Conservation (phyloP, 352 stramenopile genomes). For the Plasmopara viticola region DNA sequence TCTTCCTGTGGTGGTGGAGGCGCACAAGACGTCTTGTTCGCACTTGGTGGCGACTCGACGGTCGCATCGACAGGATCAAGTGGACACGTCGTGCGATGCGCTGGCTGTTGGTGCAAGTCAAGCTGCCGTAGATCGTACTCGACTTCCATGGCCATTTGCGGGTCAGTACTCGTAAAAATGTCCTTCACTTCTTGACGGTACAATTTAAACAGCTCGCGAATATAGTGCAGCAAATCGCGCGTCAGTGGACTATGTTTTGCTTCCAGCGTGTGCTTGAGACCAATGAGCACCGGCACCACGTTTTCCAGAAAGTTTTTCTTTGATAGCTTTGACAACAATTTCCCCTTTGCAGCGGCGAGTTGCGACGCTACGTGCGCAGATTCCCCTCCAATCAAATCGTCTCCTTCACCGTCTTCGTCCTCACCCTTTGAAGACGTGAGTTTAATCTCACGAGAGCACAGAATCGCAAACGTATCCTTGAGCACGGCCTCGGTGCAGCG, state of each 20-base stretch:
- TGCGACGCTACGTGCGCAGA: slow-evolving; percentile 49
- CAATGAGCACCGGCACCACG: slow-evolving; percentile 94
- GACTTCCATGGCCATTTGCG: slow-evolving; percentile 92
- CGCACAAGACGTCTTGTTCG: slow-evolving; percentile 3
- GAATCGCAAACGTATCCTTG: slow-evolving; percentile 83
- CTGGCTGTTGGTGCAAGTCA: slow-evolving; percentile 51
- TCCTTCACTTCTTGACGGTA: slow-evolving; percentile 93
- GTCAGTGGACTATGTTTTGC: slow-evolving; percentile 90
- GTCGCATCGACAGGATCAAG: slow-evolving; percentile 7
- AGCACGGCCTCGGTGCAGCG: slow-evolving; percentile 85
- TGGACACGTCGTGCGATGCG: slow-evolving; percentile 16
- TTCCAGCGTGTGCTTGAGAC: slow-evolving; percentile 93
- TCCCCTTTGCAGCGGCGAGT: slow-evolving; percentile 87
- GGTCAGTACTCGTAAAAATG: slow-evolving; percentile 87
- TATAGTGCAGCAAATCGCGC: slow-evolving; percentile 91
- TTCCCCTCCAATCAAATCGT: slow-evolving; percentile 43
- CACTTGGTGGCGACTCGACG: slow-evolving; percentile 10
- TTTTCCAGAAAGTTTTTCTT: slow-evolving; percentile 97
- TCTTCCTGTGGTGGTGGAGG: slow-evolving; percentile 30
- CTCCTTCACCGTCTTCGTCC: slow-evolving; percentile 51
- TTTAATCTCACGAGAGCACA: slow-evolving; percentile 85
- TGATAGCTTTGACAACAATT: slow-evolving; percentile 93
- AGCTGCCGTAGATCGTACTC: slow-evolving; percentile 92
- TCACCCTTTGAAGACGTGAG: slow-evolving; percentile 49
- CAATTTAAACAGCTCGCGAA: slow-evolving; percentile 90